Evolutionary conservation across 441 rosid genomes (phyloP), one percentile per base, ranked within the genome.

Genomic region (Croton setiger): DNA sequence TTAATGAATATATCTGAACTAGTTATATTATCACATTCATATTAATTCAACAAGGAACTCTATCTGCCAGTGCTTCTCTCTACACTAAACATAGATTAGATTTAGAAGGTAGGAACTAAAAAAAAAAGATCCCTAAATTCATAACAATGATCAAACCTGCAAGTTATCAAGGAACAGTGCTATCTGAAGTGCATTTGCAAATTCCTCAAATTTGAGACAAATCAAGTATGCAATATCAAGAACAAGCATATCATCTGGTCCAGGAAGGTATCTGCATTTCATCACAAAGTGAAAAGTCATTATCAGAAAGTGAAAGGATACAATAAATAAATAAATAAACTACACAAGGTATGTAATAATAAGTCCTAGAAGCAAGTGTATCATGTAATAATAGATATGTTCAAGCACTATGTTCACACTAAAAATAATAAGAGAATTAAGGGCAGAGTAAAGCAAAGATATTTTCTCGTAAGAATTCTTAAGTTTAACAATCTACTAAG

Each of bases 161-260:
- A 84, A 37, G 82, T 95, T 90, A 76, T 88, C 97, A 37, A 90
- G 92, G 78, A 70, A 87, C 35, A 95, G 72, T 31, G 99, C 99
- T 74, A 95, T 89, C 79, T 92, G 96, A 63, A 95, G 88, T 44
- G 98, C 97, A 72, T 84, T 90, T 49, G 97, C 81, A 63, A 76
- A 87, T 66, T 95, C 96, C 76, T 77, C 84, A 63, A 83, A 95
- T 79, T 90, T 95, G 51, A 85, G 78, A 83, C 90, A 88, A 75
- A 95, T 92, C 87, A 78, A 73, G 81, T 91, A 88, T 0, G 98
- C 92, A 67, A 92, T 86, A 76, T 91, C 95, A 39, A 88, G 77
- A 68, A 91, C 96, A 64, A 85, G 62, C 84, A 75, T 72, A 80
- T 96, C 98, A 83, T 96, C 99, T 68, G 99, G 98, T 65, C 97